Evolutionary conservation across 2,329 filamentous ascomycete genomes (phyloP), one percentile per base, ranked within the genome.

Genomic region (Exophiala oligosperma): DNA sequence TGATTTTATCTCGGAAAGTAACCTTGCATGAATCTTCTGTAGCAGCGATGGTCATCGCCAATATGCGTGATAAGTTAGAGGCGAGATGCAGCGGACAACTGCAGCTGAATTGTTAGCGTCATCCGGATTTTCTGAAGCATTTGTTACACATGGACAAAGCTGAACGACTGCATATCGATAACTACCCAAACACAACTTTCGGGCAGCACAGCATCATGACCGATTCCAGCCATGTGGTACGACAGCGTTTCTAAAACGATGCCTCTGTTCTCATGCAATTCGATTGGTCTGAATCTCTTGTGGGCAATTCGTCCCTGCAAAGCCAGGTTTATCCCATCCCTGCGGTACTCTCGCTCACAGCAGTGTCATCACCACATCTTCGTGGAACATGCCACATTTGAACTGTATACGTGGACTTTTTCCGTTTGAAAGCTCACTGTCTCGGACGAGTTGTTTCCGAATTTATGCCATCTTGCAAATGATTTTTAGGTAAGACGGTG

Each of bases 121-220:
- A 52, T 48, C 51, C 54, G 46, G 46, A 49, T 17, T 56, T 54
- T 52, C 48, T 35, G 23, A 23, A 52, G 40, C 28, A 23, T 14
- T 26, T 11, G 56, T 59, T 52, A 40, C 50, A 59, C 60, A 59
- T 41, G 26, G 24, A 48, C 46, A 48, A 28, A 49, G 46, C 32
- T 23, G 60, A 47, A 3, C 35, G 54, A 50, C 51, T 28, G 57
- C 57, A 62, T 48, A 24, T 23, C 32, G 32, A 11, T 35, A 9
- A 6, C 48, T 59, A 62, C 57, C 40, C 60, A 56, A 62, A 55
- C 57, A 50, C 49, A 47, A 57, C 49, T 48, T 37, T 60, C 47
- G 32, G 52, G 49, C 57, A 40, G 40, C 50, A 48, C 17, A 28
- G 7, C 23, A 47, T 35, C 49, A 11, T 57, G 54, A 40, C 29